phyloP scores from a whole-genome alignment of 1,284 basidiomycete species.

The Microbotryum violaceum region DNA sequence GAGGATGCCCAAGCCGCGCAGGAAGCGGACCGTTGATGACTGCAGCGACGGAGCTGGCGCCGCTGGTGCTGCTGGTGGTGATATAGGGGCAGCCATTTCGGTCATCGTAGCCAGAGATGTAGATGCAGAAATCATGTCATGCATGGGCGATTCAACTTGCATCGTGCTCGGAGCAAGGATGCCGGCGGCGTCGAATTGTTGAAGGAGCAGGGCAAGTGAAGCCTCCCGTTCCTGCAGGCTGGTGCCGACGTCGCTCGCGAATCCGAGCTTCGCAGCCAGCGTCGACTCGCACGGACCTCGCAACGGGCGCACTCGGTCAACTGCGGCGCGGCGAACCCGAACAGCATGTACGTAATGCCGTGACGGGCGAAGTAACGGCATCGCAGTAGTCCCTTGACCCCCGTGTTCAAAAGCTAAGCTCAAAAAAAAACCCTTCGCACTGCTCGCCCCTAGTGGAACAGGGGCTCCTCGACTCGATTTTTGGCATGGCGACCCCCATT shows the following conservation, averaged over 20 bases:
- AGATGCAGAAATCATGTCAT: not conserved
- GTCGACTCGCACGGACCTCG: too few relatives aligned
- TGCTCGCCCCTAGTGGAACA: too few relatives aligned
- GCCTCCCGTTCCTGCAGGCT: too few relatives aligned
- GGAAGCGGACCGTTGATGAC: slow-evolving; percentile 12
- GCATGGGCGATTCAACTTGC: not conserved
- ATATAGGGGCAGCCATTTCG: not conserved
- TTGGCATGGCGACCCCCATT: too few relatives aligned
- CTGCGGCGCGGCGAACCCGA: slow-evolving; percentile 51
- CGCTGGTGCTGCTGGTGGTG: not conserved
- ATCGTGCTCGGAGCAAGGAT: not conserved
- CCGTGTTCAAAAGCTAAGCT: slow-evolving; percentile 37
- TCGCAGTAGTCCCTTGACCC: slow-evolving; percentile 51
- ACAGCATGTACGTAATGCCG: slow-evolving; percentile 51
- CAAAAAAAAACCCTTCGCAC: slow-evolving; percentile 49
- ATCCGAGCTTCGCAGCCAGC: too few relatives aligned
- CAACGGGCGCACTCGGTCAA: slow-evolving; percentile 41
- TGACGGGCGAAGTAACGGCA: slow-evolving; percentile 71
- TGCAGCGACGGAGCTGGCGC: not conserved
- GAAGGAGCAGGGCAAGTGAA: too few relatives aligned
- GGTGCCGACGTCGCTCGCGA: too few relatives aligned
- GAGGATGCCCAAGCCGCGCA: slow-evolving; percentile 6
- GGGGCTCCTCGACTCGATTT: too few relatives aligned
- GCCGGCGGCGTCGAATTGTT: not conserved
- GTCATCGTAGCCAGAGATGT: too few relatives aligned